Percentiles rank a stretch among this genome's conserved stretches.
phyloP scores from a whole-genome alignment of 768 basidiomycete species.

The Leucocoprinus leucothites region DNA sequence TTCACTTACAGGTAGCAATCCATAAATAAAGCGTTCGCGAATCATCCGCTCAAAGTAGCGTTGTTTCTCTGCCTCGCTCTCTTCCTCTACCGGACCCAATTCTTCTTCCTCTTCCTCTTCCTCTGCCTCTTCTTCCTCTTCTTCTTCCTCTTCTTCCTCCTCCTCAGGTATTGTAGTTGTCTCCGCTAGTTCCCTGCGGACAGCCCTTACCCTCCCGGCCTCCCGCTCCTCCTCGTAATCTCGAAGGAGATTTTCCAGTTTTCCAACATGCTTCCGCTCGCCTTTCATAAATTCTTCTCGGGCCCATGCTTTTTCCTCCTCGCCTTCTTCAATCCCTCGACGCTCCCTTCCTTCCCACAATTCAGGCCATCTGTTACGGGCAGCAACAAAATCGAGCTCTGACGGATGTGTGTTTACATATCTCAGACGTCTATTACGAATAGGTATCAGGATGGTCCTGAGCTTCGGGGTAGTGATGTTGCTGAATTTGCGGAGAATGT shows the following conservation, averaged over 20 bases:
- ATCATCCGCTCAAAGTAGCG: slow-evolving; percentile 55
- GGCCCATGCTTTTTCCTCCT: slow-evolving; percentile 72
- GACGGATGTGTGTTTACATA: slow-evolving; percentile 54
- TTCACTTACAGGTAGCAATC: slow-evolving; percentile 61
- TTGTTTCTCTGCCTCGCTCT: slow-evolving; percentile 48
- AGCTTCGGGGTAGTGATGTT: slow-evolving; percentile 56
- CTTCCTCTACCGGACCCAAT: slow-evolving; percentile 20
- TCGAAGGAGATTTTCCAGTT: slow-evolving; percentile 61
- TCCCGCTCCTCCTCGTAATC: slow-evolving; percentile 79
- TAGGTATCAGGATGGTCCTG: slow-evolving; percentile 56
- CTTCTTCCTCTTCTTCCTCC: slow-evolving; percentile 60
- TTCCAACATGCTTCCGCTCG: slow-evolving; percentile 58
- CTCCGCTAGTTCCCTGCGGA: slow-evolving; percentile 35
- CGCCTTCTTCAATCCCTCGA: slow-evolving; percentile 46
- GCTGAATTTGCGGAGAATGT: slow-evolving; percentile 48
- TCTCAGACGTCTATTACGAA: slow-evolving; percentile 71
- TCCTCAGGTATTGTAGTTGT: slow-evolving; percentile 64
- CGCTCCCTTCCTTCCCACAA: slow-evolving; percentile 62
- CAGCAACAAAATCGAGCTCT: slow-evolving; percentile 52
- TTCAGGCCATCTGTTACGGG: slow-evolving; percentile 58
- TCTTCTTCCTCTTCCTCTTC: slow-evolving; percentile 38
- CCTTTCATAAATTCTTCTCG: slow-evolving; percentile 58
- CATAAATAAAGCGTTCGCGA: slow-evolving; percentile 74
- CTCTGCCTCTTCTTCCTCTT: slow-evolving; percentile 56
- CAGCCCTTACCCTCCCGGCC: slow-evolving; percentile 51